Base-by-base conservation (phyloP, 805 yeast genomes). In the Ogataea trehaloabstinens region DNA sequence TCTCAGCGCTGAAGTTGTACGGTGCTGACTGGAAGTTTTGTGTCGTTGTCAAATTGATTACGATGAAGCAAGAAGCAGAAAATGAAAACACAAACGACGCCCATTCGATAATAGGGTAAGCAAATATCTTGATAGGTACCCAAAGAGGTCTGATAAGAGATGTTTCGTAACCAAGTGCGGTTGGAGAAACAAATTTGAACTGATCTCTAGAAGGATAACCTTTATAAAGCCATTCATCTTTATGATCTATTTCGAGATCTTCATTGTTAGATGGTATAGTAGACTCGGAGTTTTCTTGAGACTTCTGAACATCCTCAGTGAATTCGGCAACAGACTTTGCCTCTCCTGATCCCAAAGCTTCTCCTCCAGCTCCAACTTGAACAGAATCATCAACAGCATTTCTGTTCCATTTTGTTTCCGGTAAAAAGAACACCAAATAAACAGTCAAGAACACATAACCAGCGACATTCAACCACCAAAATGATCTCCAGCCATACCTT, bases 401-500 rank as follows among this genome's bases (percentile, higher is more conserved):
- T 35, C 48, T 38, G 28, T 44, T 41, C 48, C 48, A 44, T 29
- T 44, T 44, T n/a, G 48, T 44, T 28, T 44, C 48, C 4, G 48
- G 48, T 13, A 44, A 34, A 12, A 34, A 35, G 21, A 38, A 44
- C 13, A 41, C 21, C 18, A 41, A 18, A 17, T 28, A 38, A 4
- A 44, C n/a, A 4, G 48, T 44, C 11, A 44, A 22, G 27, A 44
- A 44, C 16, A 34, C 28, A 30, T 44, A 44, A 12, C 48, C 48
- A 13, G 36, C 48, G 28, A 44, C 45, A 27, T 44, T 44, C 11
- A 44, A 32, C 48, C 48, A 44, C 48, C 48, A 44, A 21, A 44
- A 44, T 2, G 40, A 34, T 30, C 48, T 37, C 48, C 48, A 44
- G 16, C 48, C 48, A 22, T 41, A 44, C 35, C 48, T 41, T 30